Evolutionary conservation across 257 asterid genomes (phyloP), one percentile per base, ranked within the genome.

Genomic region (Echites panduratus): DNA sequence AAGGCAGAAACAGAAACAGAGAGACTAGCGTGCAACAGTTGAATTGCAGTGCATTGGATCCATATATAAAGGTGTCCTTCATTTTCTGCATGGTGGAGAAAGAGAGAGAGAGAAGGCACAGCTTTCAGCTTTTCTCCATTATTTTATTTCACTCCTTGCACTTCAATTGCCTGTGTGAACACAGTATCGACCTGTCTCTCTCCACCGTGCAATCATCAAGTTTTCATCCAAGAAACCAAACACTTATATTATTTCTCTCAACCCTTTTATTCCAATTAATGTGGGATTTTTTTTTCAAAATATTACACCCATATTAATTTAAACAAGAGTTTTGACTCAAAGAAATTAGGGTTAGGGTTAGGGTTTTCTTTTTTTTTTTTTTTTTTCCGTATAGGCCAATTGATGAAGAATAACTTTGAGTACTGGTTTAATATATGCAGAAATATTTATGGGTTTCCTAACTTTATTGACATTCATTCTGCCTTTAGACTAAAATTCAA

Each of bases 41-140:
- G 59, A 53, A 54, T 35, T 49, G 26, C 59, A 70, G 68, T 76
- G 73, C 80, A 71, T 70, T 63, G 76, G 80, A 71, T 76, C 80
- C 72, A 76, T 54, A 70, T 58, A 35, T 59, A 38, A 64, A 70
- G 67, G 8, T 76, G 79, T 76, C 72, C 80, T 70, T 32, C 38
- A 32, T 32, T 32, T 32, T 62, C 70, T 16, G 47, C 49, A 63
- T 53, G 49, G 38, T 70, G 24, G 43, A 52, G 35, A 24, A 50
- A 44, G 32, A 29, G 40, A n/a, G n/a, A n/a, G n/a, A n/a, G n/a
- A n/a, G n/a, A n/a, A n/a, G n/a, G n/a, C n/a, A n/a, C n/a, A n/a
- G n/a, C 47, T 70, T 53, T 50, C 72, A 52, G 61, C 80, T 76
- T 76, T 32, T 32, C 3, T 70, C 32, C 75, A 76, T 76, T 76